A percentile compares a stretch with the other conserved stretches of the same genome.
Evolutionary conservation across 2,329 filamentous ascomycete genomes (phyloP).

Genomic region (Hypoxylon sp.): DNA sequence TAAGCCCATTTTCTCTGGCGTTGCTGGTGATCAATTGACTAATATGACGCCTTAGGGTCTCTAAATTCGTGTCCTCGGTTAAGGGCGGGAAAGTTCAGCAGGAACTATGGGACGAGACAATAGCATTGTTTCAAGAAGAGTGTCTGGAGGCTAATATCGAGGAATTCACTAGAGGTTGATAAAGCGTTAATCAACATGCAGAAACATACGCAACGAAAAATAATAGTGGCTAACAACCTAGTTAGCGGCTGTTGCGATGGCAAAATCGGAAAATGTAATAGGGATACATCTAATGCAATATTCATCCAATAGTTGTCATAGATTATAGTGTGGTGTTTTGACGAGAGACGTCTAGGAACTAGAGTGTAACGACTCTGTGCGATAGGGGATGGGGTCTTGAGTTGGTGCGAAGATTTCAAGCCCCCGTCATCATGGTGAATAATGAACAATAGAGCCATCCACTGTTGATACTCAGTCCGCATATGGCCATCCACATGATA

Average conservation of each 20-base stretch:
- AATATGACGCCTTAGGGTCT: constrained; percentile 17
- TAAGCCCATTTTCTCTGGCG: background rate
- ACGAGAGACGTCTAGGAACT: background rate
- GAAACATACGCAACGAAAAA: background rate
- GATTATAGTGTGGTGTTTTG: background rate
- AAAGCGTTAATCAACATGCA: background rate
- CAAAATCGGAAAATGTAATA: background rate
- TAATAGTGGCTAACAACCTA: background rate
- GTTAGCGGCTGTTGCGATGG: background rate
- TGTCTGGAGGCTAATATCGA: constrained; percentile 28
- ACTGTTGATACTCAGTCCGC: background rate
- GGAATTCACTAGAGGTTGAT: constrained; percentile 26
- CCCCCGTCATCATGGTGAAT: background rate
- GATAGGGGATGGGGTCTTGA: background rate
- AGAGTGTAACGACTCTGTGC: background rate
- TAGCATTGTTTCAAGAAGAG: constrained; percentile 32
- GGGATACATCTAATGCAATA: background rate
- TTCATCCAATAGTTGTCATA: background rate
- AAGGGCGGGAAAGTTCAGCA: constrained; percentile 31
- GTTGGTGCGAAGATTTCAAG: background rate
- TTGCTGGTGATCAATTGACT: background rate
- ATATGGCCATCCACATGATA: background rate
- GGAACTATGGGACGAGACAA: constrained; percentile 41
- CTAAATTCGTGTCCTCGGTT: constrained; percentile 27
- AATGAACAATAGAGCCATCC: background rate